Evolutionary conservation across 2,329 filamentous ascomycete species (phyloP).

Genomic region (Pseudonectria buxi): DNA sequence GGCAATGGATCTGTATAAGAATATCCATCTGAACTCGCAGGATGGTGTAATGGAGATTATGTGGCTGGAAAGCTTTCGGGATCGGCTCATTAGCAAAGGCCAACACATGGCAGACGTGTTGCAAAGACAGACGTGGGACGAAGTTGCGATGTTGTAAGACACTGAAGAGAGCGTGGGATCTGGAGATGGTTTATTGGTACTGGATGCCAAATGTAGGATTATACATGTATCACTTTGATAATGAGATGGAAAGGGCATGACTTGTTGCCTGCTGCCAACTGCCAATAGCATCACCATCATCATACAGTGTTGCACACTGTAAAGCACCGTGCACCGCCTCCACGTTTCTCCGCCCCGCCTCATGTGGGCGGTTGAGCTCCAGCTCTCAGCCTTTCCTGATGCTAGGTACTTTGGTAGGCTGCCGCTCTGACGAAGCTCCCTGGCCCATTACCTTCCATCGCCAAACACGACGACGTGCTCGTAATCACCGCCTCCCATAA

Average conservation of each 20-base stretch:
- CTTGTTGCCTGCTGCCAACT: too few relatives aligned
- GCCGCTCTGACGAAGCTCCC: conserved; percentile 35
- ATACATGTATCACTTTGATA: too few relatives aligned
- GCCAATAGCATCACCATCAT: too few relatives aligned
- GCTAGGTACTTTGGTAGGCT: conserved; percentile 27
- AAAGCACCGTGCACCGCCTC: conserved; percentile 10
- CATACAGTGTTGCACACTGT: conserved; percentile 9
- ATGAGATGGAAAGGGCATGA: too few relatives aligned
- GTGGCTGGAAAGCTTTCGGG: conserved; percentile 41
- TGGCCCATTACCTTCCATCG: conserved; percentile 18
- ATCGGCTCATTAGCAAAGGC: conserved; percentile 32
- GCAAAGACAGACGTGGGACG: conserved; percentile 34
- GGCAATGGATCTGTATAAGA: conserved; percentile 36
- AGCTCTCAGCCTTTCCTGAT: conserved; percentile 22
- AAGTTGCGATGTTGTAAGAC: conserved; percentile 27
- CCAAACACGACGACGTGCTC: conserved; percentile 12
- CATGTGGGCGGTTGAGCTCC: conserved; percentile 18
- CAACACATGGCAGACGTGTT: conserved; percentile 34
- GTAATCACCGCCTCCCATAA: conserved; percentile 9
- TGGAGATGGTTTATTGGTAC: background rate
- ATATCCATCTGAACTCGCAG: conserved; percentile 30
- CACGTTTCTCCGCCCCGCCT: conserved; percentile 24
- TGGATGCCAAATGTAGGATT: background rate
- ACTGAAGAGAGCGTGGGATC: conserved; percentile 1
- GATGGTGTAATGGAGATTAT: conserved; percentile 39